Conservation (phyloP, 176 grass and related monocot genomes). For the Lolium multiflorum region DNA sequence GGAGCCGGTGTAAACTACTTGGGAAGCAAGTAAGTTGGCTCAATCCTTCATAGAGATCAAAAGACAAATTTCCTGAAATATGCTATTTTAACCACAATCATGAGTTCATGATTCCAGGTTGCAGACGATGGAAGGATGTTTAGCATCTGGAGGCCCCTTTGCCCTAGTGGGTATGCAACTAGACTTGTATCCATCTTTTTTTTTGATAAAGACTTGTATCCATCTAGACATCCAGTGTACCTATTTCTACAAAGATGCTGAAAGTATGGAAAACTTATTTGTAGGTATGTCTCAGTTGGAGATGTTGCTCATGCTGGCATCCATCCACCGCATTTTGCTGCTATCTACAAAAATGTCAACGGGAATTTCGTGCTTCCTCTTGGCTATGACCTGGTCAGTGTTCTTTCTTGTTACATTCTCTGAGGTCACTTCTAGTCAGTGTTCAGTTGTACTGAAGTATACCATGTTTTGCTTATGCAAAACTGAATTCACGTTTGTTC, state of each 20-base stretch:
- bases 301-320: conserved; percentile 84
- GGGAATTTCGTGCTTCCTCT: conserved; percentile 82
- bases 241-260: conserved; percentile 23
- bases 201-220: conserved; percentile 12
- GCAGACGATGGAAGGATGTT: conserved; percentile 72
- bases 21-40: conserved; percentile 76
- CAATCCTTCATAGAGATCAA: conserved; percentile 18
- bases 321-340: conserved; percentile 68
- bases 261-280: conserved; percentile 38
- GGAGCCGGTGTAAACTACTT: conserved; percentile 87
- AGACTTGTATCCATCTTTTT: conserved; percentile 3
- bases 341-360: conserved; percentile 71
- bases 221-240: conserved; percentile 28
- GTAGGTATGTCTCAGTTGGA: conserved; percentile 88
- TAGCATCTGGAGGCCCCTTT: conserved; percentile 86
- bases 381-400: conserved; percentile 92
- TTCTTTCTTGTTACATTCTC: conserved; percentile 24
- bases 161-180: conserved; percentile 77
- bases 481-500: conserved; percentile 24
- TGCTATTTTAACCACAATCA: conserved; percentile 26
- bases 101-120: conserved; percentile 61
- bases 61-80: conserved; percentile 22
- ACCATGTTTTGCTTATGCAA: background rate
- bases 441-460: conserved; percentile 26
- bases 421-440: conserved; percentile 10